Percentiles rank a stretch among this genome's conserved stretches.
Evolutionary conservation across 495 filamentous ascomycete genomes (phyloP).

Genomic region (Penicillium robsamsonii): DNA sequence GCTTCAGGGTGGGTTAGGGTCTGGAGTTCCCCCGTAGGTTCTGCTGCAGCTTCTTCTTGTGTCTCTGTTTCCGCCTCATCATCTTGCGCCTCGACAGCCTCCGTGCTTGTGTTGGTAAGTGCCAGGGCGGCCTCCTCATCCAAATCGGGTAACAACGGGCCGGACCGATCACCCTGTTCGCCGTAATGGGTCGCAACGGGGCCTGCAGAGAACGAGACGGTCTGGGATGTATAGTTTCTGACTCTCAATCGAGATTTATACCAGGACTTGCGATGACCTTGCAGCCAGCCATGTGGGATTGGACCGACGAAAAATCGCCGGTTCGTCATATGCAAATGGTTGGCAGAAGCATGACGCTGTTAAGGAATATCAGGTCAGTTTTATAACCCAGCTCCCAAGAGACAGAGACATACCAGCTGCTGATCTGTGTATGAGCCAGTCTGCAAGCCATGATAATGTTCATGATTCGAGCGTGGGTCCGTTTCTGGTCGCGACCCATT

Average conservation of each 20-base stretch:
- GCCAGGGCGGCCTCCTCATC: constrained; percentile 26
- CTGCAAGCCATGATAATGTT: constrained; percentile 37
- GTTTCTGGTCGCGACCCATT: constrained; percentile 22
- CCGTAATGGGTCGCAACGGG: constrained; percentile 40
- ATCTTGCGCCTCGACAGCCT: constrained; percentile 16
- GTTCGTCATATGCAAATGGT: constrained; percentile 62
- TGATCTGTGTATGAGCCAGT: constrained; percentile 52
- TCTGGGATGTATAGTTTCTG: constrained; percentile 56
- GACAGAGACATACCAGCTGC: constrained; percentile 46
- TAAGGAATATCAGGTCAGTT: constrained; percentile 2
- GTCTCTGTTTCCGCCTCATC: constrained; percentile 1
- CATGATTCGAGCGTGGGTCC: constrained; percentile 20
- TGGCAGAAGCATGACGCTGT: constrained; percentile 60
- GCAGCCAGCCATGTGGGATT: constrained; percentile 67
- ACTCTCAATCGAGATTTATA: constrained; percentile 54
- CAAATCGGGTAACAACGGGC: constrained; percentile 31
- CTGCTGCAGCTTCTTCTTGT: constrained; percentile 21
- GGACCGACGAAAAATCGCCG: constrained; percentile 67
- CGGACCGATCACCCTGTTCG: constrained; percentile 39
- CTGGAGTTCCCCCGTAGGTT: constrained; percentile 20
- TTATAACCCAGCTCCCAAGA: neutral
- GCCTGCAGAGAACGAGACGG: constrained; percentile 53
- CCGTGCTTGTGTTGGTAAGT: constrained; percentile 20
- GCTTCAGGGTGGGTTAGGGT: constrained; percentile 18
- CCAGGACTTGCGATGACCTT: constrained; percentile 63